phyloP scores from a whole-genome alignment of 441 rosid species.

The Pelargonium myrrhifolium region DNA sequence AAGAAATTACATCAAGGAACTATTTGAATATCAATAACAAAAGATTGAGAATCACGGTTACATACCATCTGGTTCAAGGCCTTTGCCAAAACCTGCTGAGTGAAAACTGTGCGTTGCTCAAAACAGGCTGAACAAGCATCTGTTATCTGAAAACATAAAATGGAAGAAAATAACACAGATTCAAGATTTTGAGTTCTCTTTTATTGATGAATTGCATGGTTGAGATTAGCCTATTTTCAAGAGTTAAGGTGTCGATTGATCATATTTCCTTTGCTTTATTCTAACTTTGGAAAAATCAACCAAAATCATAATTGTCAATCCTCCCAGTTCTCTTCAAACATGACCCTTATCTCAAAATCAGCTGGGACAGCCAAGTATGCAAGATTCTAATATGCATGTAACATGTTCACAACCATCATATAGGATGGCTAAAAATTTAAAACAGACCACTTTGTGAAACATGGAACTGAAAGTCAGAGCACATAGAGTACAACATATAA shows the following conservation, averaged over 20 bases:
- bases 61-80: constrained; percentile 93
- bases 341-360: background rate
- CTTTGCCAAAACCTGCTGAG: constrained; percentile 94
- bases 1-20: constrained; percentile 19
- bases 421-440: background rate
- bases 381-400: no score
- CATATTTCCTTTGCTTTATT: background rate
- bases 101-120: constrained; percentile 96
- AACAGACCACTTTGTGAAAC: background rate
- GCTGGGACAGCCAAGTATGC: background rate
- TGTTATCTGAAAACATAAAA: constrained; percentile 52
- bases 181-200: no score
- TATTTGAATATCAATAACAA: constrained; percentile 7
- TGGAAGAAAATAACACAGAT: background rate
- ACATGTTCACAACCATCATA: background rate
- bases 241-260: no score
- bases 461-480: background rate
- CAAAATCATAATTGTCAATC: background rate
- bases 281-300: background rate
- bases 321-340: background rate
- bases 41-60: constrained; percentile 15
- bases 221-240: no score
- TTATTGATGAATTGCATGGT: no score
- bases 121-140: constrained; percentile 98
- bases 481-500: constrained; percentile 8